A percentile compares a stretch with the other conserved stretches of the same genome.
Evolutionary conservation across 305 asterid genomes (phyloP).

Genomic region (Solanum hybrid): DNA sequence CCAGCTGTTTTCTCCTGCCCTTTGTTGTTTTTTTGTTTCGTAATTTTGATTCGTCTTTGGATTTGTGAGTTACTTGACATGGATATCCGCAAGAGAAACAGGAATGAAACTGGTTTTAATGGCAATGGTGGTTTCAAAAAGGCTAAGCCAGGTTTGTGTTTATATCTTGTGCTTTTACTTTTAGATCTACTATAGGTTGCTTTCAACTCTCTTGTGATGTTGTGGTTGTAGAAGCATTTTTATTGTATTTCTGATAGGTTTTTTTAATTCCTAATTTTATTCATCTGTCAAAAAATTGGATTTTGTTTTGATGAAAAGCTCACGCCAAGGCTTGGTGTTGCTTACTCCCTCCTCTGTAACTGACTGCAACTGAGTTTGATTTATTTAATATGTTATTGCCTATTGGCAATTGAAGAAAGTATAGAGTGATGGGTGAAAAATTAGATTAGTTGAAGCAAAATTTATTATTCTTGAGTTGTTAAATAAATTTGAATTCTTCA

Average conservation of each 20-base stretch:
- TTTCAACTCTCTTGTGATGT: background rate
- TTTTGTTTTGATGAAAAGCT: background rate
- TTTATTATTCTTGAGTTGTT: background rate
- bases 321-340: background rate
- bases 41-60: background rate
- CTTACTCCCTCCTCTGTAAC: background rate
- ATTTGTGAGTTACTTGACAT: background rate
- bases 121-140: background rate
- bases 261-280: background rate
- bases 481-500: background rate
- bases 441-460: background rate
- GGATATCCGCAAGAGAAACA: background rate
- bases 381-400: background rate
- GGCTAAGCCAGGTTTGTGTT: background rate
- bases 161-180: background rate
- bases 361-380: background rate
- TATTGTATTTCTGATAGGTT: background rate
- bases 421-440: background rate
- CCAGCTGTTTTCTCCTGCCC: background rate
- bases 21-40: background rate
- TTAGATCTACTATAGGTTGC: background rate
- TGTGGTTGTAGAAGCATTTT: background rate
- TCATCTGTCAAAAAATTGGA: background rate
- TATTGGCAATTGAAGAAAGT: background rate
- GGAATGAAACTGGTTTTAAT: background rate